A percentile compares a stretch with the other conserved stretches of the same genome.
These are phyloP conservation scores for Tuber borchii DNA, from an alignment of 495 filamentous ascomycete species.

Conservation along the genomic window DNA sequence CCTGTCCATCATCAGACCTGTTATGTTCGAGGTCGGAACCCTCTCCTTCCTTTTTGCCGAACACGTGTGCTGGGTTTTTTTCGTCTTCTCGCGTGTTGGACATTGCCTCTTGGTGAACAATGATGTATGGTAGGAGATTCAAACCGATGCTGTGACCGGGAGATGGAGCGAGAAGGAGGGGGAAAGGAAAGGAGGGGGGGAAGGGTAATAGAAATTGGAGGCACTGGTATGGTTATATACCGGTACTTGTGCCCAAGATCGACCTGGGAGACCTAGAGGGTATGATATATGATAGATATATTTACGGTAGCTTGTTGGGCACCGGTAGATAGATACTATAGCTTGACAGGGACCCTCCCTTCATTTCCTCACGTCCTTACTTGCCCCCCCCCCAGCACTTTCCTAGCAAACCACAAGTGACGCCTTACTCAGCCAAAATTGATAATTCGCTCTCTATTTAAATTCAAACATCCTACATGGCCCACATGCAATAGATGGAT, in stretches of 20 bases:
- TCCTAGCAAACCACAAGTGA: not conserved
- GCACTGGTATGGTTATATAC: not conserved
- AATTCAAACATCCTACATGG: not conserved
- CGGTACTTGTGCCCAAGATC: not conserved
- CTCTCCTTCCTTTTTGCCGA: slow-evolving; percentile 4
- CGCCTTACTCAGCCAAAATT: not conserved
- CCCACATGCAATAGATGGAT: not conserved
- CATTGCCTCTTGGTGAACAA: not conserved
- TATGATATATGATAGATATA: not conserved
- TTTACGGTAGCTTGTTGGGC: not conserved
- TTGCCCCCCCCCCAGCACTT: not conserved
- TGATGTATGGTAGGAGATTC: not conserved
- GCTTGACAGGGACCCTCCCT: not conserved
- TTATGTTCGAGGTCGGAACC: slow-evolving; percentile 24
- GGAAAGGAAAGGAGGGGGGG: not conserved
- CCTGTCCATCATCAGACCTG: slow-evolving; percentile 11
- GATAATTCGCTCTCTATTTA: not conserved
- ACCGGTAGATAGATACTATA: not conserved
- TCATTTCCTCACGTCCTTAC: not conserved
- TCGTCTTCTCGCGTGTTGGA: slow-evolving; percentile 9
- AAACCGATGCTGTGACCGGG: not conserved
- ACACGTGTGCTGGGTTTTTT: not conserved
- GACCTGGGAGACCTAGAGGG: not conserved
- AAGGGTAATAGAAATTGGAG: slow-evolving; percentile 5
- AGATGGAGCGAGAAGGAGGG: not conserved